Evolutionary conservation across 352 stramenopile genomes (phyloP).

Genomic region (Globisporangium orthogonon): DNA sequence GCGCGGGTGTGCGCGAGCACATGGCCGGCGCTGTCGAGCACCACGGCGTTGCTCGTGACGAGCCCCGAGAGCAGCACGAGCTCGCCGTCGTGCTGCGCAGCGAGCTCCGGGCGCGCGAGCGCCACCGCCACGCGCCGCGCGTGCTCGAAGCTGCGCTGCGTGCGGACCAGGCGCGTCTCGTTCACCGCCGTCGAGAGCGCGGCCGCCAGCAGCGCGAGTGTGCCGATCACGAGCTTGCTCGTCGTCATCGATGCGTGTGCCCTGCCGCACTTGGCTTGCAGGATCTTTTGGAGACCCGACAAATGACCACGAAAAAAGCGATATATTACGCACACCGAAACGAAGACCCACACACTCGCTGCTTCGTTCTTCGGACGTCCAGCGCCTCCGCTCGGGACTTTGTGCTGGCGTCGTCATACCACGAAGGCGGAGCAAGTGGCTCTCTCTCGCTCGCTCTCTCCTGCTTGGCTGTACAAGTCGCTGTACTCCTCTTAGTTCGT

Average conservation of each 20-base stretch:
- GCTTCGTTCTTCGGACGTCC: slow-evolving; percentile 20
- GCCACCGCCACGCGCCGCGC: slow-evolving; percentile 23
- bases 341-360: not conserved
- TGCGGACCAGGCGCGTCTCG: slow-evolving; percentile 45
- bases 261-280: too few relatives aligned
- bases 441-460: not conserved
- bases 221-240: slow-evolving; percentile 38
- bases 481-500: not conserved
- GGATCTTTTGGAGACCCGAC: too few relatives aligned
- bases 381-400: slow-evolving; percentile 23
- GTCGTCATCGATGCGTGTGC: slow-evolving; percentile 14
- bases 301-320: too few relatives aligned
- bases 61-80: slow-evolving; percentile 41
- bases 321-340: not conserved
- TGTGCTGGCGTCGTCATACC: slow-evolving; percentile 29
- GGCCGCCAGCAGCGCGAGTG: slow-evolving; percentile 39
- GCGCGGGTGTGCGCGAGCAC: slow-evolving; percentile 19
- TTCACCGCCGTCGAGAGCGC: slow-evolving; percentile 43
- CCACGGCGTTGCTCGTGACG: slow-evolving; percentile 31
- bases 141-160: slow-evolving; percentile 44
- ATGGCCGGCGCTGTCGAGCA: slow-evolving; percentile 12
- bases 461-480: not conserved
- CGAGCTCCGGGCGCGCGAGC: slow-evolving; percentile 18
- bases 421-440: slow-evolving; percentile 9
- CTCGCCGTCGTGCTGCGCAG: slow-evolving; percentile 17